A percentile compares a stretch with the other conserved stretches of the same genome.
phyloP scores from a whole-genome alignment of 2,329 filamentous ascomycete genomes.

The Exophiala sideris region DNA sequence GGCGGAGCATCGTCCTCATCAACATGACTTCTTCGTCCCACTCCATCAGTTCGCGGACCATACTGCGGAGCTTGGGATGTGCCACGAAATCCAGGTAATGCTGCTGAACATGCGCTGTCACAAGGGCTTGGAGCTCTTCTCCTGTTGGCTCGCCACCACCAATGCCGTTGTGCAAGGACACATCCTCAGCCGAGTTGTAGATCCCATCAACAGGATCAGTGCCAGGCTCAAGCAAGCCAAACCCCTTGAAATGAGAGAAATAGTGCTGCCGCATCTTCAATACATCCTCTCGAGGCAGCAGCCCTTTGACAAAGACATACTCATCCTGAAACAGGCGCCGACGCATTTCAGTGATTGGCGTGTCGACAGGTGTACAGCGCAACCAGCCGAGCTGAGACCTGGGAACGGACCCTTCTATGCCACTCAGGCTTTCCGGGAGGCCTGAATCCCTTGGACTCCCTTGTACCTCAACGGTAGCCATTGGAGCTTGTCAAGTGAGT shows the following conservation, averaged over 20 bases:
- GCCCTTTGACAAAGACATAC: conserved; percentile 43
- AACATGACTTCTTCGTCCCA: not conserved
- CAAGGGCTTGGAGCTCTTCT: conserved; percentile 31
- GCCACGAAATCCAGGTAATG: conserved; percentile 36
- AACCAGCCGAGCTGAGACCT: conserved; percentile 34
- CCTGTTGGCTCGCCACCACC: conserved; percentile 32
- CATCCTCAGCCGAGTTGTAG: conserved; percentile 38
- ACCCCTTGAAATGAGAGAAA: conserved; percentile 39
- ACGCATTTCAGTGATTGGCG: conserved; percentile 39
- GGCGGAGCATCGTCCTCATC: conserved; percentile 23
- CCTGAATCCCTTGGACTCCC: no score
- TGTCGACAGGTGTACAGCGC: conserved; percentile 32
- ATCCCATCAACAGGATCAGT: conserved; percentile 41
- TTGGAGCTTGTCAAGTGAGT: no score
- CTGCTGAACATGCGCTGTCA: conserved; percentile 34
- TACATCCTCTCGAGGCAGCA: conserved; percentile 44
- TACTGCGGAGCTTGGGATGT: conserved; percentile 35
- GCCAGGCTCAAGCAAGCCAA: conserved; percentile 39
- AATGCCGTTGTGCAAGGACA: conserved; percentile 36
- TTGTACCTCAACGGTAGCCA: no score
- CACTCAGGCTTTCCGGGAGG: not conserved
- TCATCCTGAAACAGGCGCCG: conserved; percentile 38
- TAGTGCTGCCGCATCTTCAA: conserved; percentile 41
- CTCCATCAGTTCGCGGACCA: conserved; percentile 30
- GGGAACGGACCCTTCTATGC: not conserved